Evolutionary conservation across 23 red algal species (phyloP).

Genomic region (Gracilaria caudata): DNA sequence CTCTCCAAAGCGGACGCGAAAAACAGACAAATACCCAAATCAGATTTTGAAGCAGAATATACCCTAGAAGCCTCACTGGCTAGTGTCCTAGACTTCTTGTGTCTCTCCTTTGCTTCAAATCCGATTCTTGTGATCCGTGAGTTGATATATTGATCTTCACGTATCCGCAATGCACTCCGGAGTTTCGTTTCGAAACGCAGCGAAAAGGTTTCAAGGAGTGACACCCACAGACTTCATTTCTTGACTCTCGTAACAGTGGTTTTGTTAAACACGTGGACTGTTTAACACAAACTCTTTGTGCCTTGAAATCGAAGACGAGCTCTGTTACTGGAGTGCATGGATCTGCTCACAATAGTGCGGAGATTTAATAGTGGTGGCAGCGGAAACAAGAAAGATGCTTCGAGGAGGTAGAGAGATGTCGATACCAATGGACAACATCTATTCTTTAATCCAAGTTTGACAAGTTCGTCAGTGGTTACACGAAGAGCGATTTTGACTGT

Average conservation of each 20-base stretch:
- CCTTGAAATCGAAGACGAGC: conserved; percentile 7
- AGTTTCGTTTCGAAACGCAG: background rate
- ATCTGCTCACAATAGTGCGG: conserved; percentile 1
- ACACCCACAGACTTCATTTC: background rate
- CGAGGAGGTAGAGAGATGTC: conserved; percentile 40
- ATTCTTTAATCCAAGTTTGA: conserved; percentile 33
- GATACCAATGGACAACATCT: conserved; percentile 10
- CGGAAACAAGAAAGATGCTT: conserved; percentile 34
- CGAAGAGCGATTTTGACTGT: conserved; percentile 46
- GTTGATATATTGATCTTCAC: background rate
- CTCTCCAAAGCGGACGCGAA: background rate
- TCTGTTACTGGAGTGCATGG: conserved; percentile 50
- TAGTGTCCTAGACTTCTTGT: conserved; percentile 2
- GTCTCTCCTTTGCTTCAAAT: background rate
- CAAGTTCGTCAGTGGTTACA: background rate
- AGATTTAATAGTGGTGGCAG: conserved; percentile 35
- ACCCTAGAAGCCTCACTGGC: conserved; percentile 7
- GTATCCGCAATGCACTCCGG: background rate
- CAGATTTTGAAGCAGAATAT: background rate
- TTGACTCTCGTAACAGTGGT: background rate
- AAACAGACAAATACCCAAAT: no score
- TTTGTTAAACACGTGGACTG: background rate
- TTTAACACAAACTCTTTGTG: background rate
- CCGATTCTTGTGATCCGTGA: background rate
- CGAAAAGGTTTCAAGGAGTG: background rate